A percentile compares a stretch with the other conserved stretches of the same genome.
Conservation (phyloP, 2,329 filamentous ascomycete genomes). For the Neofusicoccum ribis region DNA sequence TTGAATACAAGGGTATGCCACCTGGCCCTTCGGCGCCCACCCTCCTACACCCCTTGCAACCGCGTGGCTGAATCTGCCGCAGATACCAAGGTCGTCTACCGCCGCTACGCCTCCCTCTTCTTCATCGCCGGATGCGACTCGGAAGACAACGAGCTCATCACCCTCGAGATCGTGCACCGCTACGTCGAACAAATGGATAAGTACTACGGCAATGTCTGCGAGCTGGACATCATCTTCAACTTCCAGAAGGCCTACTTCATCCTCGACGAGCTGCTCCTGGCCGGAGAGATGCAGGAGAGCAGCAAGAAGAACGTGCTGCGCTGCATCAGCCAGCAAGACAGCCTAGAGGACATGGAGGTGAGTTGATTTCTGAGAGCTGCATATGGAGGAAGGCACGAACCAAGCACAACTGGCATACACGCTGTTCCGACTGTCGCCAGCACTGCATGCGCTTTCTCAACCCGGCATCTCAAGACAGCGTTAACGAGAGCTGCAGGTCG, state of each 20-base stretch:
- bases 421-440: constrained; percentile 9
- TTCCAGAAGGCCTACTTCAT: constrained; percentile 99
- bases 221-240: constrained; percentile 99
- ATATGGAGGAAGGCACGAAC: background rate
- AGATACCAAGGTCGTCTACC: constrained; percentile 99
- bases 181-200: constrained; percentile 99
- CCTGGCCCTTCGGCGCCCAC: constrained; percentile 4
- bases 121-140: constrained; percentile 97
- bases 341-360: constrained; percentile 98
- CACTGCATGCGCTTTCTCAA: constrained; percentile 13
- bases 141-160: constrained; percentile 98
- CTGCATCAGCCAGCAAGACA: constrained; percentile 96
- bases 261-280: constrained; percentile 90
- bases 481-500: constrained; percentile 31
- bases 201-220: constrained; percentile 99
- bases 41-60: constrained; percentile 15
- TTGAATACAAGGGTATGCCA: constrained; percentile 89
- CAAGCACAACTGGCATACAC: background rate
- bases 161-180: constrained; percentile 96
- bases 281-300: constrained; percentile 96
- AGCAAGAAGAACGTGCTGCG: constrained; percentile 98
- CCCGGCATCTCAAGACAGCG: background rate
- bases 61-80: constrained; percentile 27
- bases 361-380: constrained; percentile 45
- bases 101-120: constrained; percentile 96